These are phyloP conservation scores for Chalciporus sp. DNA, from an alignment of 1,284 basidiomycete genomes.

Conservation along the genomic window DNA sequence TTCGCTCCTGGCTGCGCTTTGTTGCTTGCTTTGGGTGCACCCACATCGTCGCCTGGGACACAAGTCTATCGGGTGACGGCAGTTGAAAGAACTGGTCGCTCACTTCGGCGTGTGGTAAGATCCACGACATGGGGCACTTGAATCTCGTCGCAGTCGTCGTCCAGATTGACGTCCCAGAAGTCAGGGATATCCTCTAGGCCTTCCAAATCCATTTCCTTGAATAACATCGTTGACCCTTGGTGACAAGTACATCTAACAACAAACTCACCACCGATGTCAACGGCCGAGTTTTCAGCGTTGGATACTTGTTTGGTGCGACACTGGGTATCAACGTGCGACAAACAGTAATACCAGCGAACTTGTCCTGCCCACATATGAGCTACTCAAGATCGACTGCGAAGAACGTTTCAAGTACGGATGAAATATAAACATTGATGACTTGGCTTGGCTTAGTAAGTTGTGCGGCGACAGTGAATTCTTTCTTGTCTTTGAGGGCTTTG, in stretches of 20 bases:
- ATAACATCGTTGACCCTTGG: slow-evolving; percentile 6
- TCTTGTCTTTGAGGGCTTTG: slow-evolving; percentile 56
- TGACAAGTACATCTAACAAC: neutral
- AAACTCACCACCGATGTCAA: slow-evolving; percentile 51
- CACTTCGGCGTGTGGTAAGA: slow-evolving; percentile 10
- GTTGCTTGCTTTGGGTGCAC: neutral
- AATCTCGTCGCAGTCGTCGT: slow-evolving; percentile 29
- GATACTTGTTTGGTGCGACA: slow-evolving; percentile 57
- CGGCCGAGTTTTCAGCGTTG: slow-evolving; percentile 71
- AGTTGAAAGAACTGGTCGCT: neutral
- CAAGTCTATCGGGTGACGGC: neutral
- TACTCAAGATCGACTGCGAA: neutral
- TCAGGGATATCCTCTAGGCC: slow-evolving; percentile 66
- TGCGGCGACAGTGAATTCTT: slow-evolving; percentile 58
- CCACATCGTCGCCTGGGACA: slow-evolving; percentile 3
- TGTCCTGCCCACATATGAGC: slow-evolving; percentile 54
- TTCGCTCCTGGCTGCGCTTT: neutral
- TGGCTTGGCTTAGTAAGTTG: slow-evolving; percentile 75
- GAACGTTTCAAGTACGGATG: slow-evolving; percentile 50
- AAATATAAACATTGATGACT: slow-evolving; percentile 59
- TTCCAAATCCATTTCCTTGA: slow-evolving; percentile 61
- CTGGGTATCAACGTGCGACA: slow-evolving; percentile 57
- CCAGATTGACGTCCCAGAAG: slow-evolving; percentile 62
- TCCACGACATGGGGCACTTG: slow-evolving; percentile 4
- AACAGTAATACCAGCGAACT: slow-evolving; percentile 62